phyloP scores from a whole-genome alignment of 2,329 filamentous ascomycete genomes.

The Cryphonectria naterciae region DNA sequence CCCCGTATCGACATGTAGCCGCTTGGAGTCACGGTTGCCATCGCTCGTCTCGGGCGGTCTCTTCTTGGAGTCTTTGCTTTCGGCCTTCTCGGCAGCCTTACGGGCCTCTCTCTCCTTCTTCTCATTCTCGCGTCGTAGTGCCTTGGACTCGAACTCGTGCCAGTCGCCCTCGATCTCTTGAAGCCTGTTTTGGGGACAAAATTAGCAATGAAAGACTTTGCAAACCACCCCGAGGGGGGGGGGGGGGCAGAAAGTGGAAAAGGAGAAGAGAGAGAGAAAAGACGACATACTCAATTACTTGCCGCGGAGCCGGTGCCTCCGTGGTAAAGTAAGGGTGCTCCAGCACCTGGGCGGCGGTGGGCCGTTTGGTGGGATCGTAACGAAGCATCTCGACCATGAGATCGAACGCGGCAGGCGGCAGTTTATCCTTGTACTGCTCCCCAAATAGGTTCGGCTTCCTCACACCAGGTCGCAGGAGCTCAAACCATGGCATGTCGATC shows the following conservation, averaged over 20 bases:
- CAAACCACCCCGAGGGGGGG: neutral
- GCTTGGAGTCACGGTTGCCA: constrained; percentile 32
- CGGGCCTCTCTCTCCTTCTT: constrained; percentile 60
- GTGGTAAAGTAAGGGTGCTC: constrained; percentile 85
- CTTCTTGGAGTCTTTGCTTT: constrained; percentile 45
- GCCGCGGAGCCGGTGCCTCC: constrained; percentile 77
- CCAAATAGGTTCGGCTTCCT: constrained; percentile 76
- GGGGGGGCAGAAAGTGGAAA: no score
- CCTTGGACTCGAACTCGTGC: constrained; percentile 99
- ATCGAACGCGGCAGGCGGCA: constrained; percentile 82
- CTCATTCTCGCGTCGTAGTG: constrained; percentile 86
- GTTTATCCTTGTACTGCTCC: constrained; percentile 76
- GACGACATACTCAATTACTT: constrained; percentile 77
- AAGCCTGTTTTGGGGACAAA: constrained; percentile 55
- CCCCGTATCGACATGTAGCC: constrained; percentile 26
- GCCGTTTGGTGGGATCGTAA: constrained; percentile 84
- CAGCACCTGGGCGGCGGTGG: constrained; percentile 81
- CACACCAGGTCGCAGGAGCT: constrained; percentile 79
- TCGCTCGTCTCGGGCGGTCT: constrained; percentile 35
- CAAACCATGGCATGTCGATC: constrained; percentile 96
- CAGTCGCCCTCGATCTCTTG: constrained; percentile 87
- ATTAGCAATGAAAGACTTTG: neutral
- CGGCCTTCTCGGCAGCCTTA: constrained; percentile 48
- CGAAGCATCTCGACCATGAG: constrained; percentile 83
- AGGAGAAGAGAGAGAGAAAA: neutral